Percentiles rank a stretch among this genome's conserved stretches.
Evolutionary conservation across 495 filamentous ascomycete species (phyloP).

Genomic region (Cryomyces antarcticus): DNA sequence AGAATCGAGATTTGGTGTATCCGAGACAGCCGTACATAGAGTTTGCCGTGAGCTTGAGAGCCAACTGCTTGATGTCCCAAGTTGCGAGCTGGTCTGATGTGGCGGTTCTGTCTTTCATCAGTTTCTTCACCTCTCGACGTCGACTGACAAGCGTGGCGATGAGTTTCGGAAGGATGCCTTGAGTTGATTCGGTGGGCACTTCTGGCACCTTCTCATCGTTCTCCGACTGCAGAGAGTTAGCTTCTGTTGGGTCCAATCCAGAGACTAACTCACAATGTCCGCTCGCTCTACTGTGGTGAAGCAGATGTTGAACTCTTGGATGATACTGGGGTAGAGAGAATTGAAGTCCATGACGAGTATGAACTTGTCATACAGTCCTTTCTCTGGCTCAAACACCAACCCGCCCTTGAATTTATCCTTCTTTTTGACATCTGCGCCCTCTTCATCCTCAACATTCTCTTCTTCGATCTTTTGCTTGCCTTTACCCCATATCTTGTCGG

Average conservation of each 20-base stretch:
- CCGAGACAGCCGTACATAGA: constrained; percentile 99
- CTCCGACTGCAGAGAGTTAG: constrained; percentile 31
- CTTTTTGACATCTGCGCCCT: constrained; percentile 59
- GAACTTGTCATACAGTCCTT: constrained; percentile 89
- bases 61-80: constrained; percentile 98
- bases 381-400: constrained; percentile 94
- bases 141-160: constrained; percentile 80
- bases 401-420: constrained; percentile 98
- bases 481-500: constrained; percentile 67
- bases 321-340: constrained; percentile 94
- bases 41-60: constrained; percentile 91
- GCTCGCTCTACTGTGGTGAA: constrained; percentile 84
- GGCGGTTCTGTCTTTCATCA: constrained; percentile 87
- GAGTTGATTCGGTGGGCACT: constrained; percentile 41
- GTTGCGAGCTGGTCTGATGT: constrained; percentile 69
- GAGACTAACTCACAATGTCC: constrained; percentile 28
- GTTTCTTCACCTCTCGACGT: constrained; percentile 71
- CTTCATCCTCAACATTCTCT: constrained; percentile 52
- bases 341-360: constrained; percentile 99
- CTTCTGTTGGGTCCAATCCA: background rate
- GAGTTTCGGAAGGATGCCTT: constrained; percentile 71
- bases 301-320: constrained; percentile 98
- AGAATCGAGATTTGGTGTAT: constrained; percentile 89
- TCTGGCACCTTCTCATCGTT: constrained; percentile 66
- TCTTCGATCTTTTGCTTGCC: constrained; percentile 45